These are phyloP conservation scores for Mycena latifolia DNA, from an alignment of 768 basidiomycete species.

Conservation along the genomic window DNA sequence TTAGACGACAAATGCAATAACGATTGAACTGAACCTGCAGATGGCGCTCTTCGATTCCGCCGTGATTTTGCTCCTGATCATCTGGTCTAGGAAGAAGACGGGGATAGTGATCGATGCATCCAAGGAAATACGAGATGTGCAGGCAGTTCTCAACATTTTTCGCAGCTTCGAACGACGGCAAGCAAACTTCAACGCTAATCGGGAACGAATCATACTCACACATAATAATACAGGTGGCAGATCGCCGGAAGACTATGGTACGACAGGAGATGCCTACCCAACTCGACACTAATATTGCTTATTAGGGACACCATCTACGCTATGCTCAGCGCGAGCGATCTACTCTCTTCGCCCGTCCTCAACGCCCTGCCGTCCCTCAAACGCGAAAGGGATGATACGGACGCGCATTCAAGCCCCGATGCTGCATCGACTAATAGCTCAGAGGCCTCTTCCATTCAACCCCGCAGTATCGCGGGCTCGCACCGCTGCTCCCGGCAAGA, in stretches of 20 bases:
- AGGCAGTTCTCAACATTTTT: conserved; percentile 60
- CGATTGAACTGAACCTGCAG: conserved; percentile 33
- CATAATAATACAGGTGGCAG: conserved; percentile 48
- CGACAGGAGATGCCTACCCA: not conserved
- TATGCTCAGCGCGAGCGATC: conserved; percentile 63
- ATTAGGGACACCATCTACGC: conserved; percentile 66
- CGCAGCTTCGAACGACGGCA: conserved; percentile 35
- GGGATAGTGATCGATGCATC: conserved; percentile 55
- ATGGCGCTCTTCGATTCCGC: conserved; percentile 62
- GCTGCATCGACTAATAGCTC: conserved; percentile 9
- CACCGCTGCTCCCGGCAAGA: not conserved
- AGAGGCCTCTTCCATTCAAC: conserved; percentile 6
- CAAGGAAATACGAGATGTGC: conserved; percentile 66
- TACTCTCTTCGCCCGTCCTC: conserved; percentile 47
- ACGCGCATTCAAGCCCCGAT: conserved; percentile 4
- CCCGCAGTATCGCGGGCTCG: conserved; percentile 13
- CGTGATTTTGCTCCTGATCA: conserved; percentile 66
- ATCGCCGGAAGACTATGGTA: conserved; percentile 63
- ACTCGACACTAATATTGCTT: not conserved
- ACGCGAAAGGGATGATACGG: conserved; percentile 28
- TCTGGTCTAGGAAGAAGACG: conserved; percentile 64
- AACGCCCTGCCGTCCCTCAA: conserved; percentile 28
- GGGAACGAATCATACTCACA: no score
- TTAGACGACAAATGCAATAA: not conserved
- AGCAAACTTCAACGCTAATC: not conserved